Evolutionary conservation across 2,329 filamentous ascomycete genomes (phyloP).

Genomic region (Coniella lustricola): DNA sequence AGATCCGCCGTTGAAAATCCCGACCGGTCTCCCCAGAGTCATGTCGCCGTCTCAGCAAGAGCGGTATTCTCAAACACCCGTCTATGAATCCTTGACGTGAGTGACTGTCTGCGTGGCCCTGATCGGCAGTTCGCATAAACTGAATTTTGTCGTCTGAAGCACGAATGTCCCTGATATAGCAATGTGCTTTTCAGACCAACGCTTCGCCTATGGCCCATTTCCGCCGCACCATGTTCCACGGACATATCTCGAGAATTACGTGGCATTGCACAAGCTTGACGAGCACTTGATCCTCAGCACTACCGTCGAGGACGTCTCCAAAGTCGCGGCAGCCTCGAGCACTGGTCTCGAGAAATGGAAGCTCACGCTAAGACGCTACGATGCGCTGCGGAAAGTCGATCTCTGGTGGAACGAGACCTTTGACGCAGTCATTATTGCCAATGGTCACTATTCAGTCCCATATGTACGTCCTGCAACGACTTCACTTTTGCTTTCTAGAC

Average conservation of each 20-base stretch:
- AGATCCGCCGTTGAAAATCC: slow-evolving; percentile 40
- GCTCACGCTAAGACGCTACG: slow-evolving; percentile 40
- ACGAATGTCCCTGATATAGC: slow-evolving; percentile 52
- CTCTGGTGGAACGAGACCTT: slow-evolving; percentile 48
- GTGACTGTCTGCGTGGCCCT: slow-evolving; percentile 13
- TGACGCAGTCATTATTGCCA: slow-evolving; percentile 36
- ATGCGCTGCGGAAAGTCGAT: slow-evolving; percentile 36
- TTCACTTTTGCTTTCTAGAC: too few relatives aligned
- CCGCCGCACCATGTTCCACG: slow-evolving; percentile 47
- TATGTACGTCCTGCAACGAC: slow-evolving; percentile 29
- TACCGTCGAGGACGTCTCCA: slow-evolving; percentile 42
- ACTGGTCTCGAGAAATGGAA: slow-evolving; percentile 31
- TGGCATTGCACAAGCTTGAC: slow-evolving; percentile 43
- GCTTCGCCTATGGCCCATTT: slow-evolving; percentile 50
- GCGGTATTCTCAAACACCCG: slow-evolving; percentile 39
- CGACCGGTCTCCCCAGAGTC: slow-evolving; percentile 32
- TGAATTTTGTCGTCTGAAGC: slow-evolving; percentile 20
- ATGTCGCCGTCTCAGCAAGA: slow-evolving; percentile 36
- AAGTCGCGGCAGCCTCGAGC: slow-evolving; percentile 18
- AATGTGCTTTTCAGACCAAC: slow-evolving; percentile 47
- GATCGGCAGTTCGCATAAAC: neutral
- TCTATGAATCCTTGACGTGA: slow-evolving; percentile 46
- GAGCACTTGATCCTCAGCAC: slow-evolving; percentile 39
- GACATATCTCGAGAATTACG: slow-evolving; percentile 50
- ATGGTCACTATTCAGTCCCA: slow-evolving; percentile 38